Base-by-base conservation (phyloP, 1,139 yeast species). In the Torulaspora globosa region DNA sequence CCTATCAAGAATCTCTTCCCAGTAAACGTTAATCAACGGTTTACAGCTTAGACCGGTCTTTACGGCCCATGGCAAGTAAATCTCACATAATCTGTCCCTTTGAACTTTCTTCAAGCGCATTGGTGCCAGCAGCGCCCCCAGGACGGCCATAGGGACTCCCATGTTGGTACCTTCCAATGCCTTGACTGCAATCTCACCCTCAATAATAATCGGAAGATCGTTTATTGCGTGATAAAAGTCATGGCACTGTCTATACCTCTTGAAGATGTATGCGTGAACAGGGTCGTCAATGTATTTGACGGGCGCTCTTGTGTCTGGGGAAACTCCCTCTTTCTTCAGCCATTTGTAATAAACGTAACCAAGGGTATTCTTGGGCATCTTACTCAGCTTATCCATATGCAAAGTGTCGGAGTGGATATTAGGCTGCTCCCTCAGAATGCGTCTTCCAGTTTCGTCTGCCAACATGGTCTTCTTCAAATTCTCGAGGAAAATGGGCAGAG, bases 181-280 rank as follows among this genome's bases (percentile, higher is more conserved):
- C 67, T 92, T 92, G 21, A 92, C 85, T 0, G 96, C 88, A 42
- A 92, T 84, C 63, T 92, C 99, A 14, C 98, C 99, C 61, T 92
- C 98, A 56, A 94, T 80, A 34, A 86, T 83, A 36, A 90, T 86
- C 0, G 97, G 97, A 43, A 88, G 73, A 7, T 95, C 94, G 0
- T 95, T 84, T 32, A 92, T 74, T 1, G 97, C 88, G 65, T 92
- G 99, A 62, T 89, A 92, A 60, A 92, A 92, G 65, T 92, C 99
- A 59, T 92, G 99, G 62, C 97, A 90, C 63, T 92, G 97, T 43
- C 99, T 78, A 66, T 92, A 92, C 54, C 98, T 71, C 64, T 89
- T 95, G 73, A 81, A 88, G 14, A 92, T 84, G 60, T 84, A 92
- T 1, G 97, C 97, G 58, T 89, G 77, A 60, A 88, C 95, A 35